phyloP scores from a whole-genome alignment of 495 filamentous ascomycete species.

The Aspergillus hancockii region DNA sequence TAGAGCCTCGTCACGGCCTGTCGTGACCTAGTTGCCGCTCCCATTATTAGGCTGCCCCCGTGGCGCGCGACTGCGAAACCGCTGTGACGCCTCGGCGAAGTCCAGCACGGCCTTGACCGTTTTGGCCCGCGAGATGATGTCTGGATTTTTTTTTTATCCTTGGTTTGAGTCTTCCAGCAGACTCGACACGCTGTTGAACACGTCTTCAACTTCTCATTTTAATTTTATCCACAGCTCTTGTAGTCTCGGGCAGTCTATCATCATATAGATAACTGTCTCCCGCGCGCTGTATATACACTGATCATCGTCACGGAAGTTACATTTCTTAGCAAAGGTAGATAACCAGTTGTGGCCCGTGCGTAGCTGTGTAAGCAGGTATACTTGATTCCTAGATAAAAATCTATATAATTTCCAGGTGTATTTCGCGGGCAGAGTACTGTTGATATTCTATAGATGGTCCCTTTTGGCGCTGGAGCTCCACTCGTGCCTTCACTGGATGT shows the following conservation, averaged over 20 bases:
- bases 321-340: conserved; percentile 15
- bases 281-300: conserved; percentile 18
- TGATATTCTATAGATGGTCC: conserved; percentile 16
- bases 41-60: no score
- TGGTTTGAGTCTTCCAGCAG: conserved; percentile 17
- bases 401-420: conserved; percentile 14
- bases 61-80: no score
- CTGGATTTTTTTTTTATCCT: conserved; percentile 29
- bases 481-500: conserved; percentile 15
- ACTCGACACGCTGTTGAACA: conserved; percentile 28
- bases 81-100: no score
- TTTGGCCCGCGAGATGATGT: conserved; percentile 22
- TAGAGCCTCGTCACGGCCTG: no score
- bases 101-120: conserved; percentile 27
- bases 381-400: conserved; percentile 13
- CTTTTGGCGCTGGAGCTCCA: conserved; percentile 16
- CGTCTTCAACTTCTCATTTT: conserved; percentile 20
- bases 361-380: conserved; percentile 23
- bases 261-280: conserved; percentile 23
- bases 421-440: conserved; percentile 12
- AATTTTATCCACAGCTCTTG: conserved; percentile 18
- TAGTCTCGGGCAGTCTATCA: conserved; percentile 19
- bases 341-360: conserved; percentile 25
- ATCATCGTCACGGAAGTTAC: conserved; percentile 20
- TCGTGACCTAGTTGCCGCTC: no score